phyloP scores from a whole-genome alignment of 805 yeast species.

The Vanderwaltozyma verrucispora region DNA sequence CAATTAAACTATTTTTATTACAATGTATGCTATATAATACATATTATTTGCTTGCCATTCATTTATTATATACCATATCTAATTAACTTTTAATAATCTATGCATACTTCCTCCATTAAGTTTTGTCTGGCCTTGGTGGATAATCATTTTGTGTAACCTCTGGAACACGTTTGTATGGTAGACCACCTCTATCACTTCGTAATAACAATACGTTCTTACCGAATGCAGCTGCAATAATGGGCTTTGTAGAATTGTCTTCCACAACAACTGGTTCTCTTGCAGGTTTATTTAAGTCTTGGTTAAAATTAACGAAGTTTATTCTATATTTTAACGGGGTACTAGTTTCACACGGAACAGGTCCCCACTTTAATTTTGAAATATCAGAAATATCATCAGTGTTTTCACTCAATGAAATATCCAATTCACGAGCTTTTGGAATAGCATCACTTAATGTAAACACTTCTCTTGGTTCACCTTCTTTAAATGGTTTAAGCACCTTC shows the following conservation, averaged over 20 bases:
- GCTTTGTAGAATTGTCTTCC: conserved; percentile 7
- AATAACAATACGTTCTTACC: conserved; percentile 25
- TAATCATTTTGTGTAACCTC: conserved; percentile 22
- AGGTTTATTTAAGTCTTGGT: conserved; percentile 16
- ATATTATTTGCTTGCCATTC: too few species aligned
- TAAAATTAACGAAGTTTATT: conserved; percentile 19
- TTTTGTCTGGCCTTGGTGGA: conserved; percentile 22
- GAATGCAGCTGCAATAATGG: conserved; percentile 26
- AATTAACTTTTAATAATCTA: too few species aligned
- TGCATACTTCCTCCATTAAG: too few species aligned
- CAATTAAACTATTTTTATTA: too few species aligned
- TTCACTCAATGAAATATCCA: conserved; percentile 8
- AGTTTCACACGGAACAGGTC: conserved; percentile 22
- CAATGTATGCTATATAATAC: too few species aligned
- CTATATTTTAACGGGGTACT: conserved; percentile 15
- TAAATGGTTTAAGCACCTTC: conserved; percentile 25
- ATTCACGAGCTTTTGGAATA: conserved; percentile 12
- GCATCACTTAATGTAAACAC: conserved; percentile 12
- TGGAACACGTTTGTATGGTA: conserved; percentile 28
- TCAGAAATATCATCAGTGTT: conserved; percentile 15
- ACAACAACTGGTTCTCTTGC: conserved; percentile 23
- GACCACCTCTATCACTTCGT: conserved; percentile 27
- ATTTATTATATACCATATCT: too few species aligned
- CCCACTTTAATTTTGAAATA: conserved; percentile 22
- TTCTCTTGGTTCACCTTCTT: conserved; percentile 28